These are phyloP conservation scores for Epichloe coenophiala DNA, from an alignment of 2,329 filamentous ascomycete genomes.

Conservation along the genomic window DNA sequence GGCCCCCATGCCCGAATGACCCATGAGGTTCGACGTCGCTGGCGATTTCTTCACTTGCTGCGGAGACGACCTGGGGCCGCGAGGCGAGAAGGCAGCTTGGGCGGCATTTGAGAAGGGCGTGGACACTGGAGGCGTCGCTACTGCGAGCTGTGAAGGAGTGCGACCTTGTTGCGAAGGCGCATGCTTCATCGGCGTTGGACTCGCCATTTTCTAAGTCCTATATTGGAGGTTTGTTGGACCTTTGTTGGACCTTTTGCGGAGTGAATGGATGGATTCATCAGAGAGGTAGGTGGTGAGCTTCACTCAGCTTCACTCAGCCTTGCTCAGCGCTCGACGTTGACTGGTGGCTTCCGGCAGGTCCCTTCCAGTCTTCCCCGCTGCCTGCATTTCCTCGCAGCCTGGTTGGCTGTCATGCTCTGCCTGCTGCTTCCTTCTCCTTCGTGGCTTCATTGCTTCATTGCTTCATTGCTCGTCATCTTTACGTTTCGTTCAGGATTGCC, in stretches of 20 bases:
- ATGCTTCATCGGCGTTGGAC: slow-evolving; percentile 37
- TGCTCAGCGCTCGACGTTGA: background rate
- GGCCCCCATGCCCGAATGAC: slow-evolving; percentile 29
- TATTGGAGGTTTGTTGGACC: too few relatives aligned
- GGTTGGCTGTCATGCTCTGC: background rate
- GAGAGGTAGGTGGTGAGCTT: background rate
- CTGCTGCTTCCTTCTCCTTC: background rate
- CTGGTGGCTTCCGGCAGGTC: background rate
- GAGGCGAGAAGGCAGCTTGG: slow-evolving; percentile 46
- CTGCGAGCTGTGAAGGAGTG: slow-evolving; percentile 37
- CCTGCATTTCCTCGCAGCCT: background rate
- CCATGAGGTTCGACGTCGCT: slow-evolving; percentile 36
- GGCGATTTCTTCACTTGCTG: slow-evolving; percentile 53
- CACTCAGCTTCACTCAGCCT: background rate
- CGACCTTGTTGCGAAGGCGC: slow-evolving; percentile 27
- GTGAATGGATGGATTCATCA: background rate
- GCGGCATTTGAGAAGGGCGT: slow-evolving; percentile 49
- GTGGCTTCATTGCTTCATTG: too few relatives aligned
- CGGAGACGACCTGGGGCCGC: slow-evolving; percentile 44
- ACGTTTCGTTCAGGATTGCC: too few relatives aligned
- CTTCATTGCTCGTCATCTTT: too few relatives aligned
- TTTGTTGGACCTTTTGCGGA: too few relatives aligned
- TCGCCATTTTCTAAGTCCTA: slow-evolving; percentile 25
- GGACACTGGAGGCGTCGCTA: slow-evolving; percentile 51
- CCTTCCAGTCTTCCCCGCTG: background rate